Conservation (phyloP, 495 filamentous ascomycete genomes). For the Lasiosphaeria ovina region DNA sequence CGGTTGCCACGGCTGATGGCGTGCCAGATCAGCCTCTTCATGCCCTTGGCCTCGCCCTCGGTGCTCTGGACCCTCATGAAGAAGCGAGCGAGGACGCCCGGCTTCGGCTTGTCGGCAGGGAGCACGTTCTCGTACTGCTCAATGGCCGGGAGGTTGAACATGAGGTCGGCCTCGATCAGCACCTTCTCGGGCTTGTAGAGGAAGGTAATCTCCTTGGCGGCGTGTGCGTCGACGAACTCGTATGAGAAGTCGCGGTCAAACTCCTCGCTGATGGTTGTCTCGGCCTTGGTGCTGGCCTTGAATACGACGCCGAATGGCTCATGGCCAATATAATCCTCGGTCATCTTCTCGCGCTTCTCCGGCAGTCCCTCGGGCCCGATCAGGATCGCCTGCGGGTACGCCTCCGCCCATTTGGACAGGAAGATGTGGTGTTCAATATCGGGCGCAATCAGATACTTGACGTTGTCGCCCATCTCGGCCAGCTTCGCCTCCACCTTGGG, state of each 20-base stretch:
- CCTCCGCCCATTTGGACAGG: slow-evolving; percentile 75
- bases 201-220: slow-evolving; percentile 85
- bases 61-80: slow-evolving; percentile 61
- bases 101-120: slow-evolving; percentile 51
- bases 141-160: slow-evolving; percentile 86
- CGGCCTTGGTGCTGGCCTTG: slow-evolving; percentile 46
- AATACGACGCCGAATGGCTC: slow-evolving; percentile 70
- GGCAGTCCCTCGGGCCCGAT: slow-evolving; percentile 82
- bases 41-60: slow-evolving; percentile 61
- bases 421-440: slow-evolving; percentile 95
- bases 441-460: slow-evolving; percentile 80
- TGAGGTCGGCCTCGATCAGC: slow-evolving; percentile 84
- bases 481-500: slow-evolving; percentile 69
- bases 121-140: slow-evolving; percentile 75
- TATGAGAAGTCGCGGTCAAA: slow-evolving; percentile 85
- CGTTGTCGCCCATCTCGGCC: slow-evolving; percentile 61
- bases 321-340: slow-evolving; percentile 59
- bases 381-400: slow-evolving; percentile 73
- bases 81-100: slow-evolving; percentile 62
- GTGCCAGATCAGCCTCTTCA: slow-evolving; percentile 85
- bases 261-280: slow-evolving; percentile 58
- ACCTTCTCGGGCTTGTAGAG: slow-evolving; percentile 75
- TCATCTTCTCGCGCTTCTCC: slow-evolving; percentile 71
- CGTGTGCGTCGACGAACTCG: slow-evolving; percentile 78
- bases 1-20: slow-evolving; percentile 62